These are phyloP conservation scores for Magnusiomyces sp. DNA, from an alignment of 1,139 yeast species.

Conservation along the genomic window DNA sequence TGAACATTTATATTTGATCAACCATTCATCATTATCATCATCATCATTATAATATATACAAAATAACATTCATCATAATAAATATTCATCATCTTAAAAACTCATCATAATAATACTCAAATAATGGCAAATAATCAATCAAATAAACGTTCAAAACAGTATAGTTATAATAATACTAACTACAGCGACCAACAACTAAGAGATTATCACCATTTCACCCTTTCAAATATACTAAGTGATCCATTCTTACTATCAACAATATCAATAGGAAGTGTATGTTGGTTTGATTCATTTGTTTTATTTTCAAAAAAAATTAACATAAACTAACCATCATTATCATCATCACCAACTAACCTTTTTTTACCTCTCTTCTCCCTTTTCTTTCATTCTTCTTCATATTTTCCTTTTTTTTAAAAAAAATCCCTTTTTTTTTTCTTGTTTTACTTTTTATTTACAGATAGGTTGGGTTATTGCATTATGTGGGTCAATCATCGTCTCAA, in stretches of 20 bases:
- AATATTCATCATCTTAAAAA: too few relatives aligned
- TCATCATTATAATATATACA: too few relatives aligned
- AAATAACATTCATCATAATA: too few relatives aligned
- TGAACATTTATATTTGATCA: too few relatives aligned
- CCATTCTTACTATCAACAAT: conserved; percentile 14
- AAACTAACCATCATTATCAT: background rate
- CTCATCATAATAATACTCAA: too few relatives aligned
- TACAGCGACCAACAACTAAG: too few relatives aligned
- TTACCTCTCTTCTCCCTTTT: background rate
- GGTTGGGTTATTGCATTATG: conserved; percentile 81
- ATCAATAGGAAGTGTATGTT: conserved; percentile 9
- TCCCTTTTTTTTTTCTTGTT: too few relatives aligned
- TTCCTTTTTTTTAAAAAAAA: background rate
- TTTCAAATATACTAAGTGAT: conserved; percentile 12
- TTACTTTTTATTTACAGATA: conserved; percentile 19
- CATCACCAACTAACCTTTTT: background rate
- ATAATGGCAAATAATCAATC: too few relatives aligned
- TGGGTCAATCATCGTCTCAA: conserved; percentile 64
- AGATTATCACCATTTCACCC: conserved; percentile 5
- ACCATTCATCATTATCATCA: too few relatives aligned
- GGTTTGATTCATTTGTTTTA: conserved; percentile 6
- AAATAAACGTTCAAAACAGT: too few relatives aligned
- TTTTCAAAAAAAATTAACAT: background rate
- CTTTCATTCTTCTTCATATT: background rate
- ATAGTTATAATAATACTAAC: too few relatives aligned